Evolutionary conservation across 202 grass and related monocot genomes (phyloP).

Genomic region (Digitaria exilis): DNA sequence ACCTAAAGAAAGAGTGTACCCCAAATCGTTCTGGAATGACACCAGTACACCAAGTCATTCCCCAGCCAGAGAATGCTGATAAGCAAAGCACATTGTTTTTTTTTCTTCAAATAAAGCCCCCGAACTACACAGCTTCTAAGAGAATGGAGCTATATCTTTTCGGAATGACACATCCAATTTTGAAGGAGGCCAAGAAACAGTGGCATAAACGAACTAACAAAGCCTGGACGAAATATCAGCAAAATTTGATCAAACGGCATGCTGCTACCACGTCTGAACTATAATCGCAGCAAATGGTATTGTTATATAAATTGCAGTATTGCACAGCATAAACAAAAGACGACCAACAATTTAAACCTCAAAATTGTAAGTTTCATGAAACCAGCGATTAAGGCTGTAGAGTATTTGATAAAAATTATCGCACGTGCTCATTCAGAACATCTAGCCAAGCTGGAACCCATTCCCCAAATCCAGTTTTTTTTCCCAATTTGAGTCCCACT

Average conservation of each 20-base stretch:
- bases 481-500: neutral
- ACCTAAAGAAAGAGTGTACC: neutral
- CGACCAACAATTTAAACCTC: neutral
- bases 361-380: neutral
- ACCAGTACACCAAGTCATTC: neutral
- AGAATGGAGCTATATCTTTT: neutral
- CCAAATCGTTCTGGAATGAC: neutral
- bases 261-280: neutral
- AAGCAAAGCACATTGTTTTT: neutral
- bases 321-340: neutral
- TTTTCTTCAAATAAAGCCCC: neutral
- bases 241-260: neutral
- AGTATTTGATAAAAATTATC: neutral
- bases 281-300: neutral
- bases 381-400: neutral
- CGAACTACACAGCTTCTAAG: neutral
- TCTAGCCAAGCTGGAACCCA: neutral
- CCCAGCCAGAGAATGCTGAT: neutral
- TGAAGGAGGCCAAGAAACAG: neutral
- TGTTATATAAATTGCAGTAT: neutral
- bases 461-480: neutral
- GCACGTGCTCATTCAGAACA: neutral
- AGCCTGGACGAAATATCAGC: neutral
- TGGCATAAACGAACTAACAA: neutral
- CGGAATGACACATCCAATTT: neutral